phyloP scores from a whole-genome alignment of 805 yeast genomes.

The Sugiyamaella mastotermitis region DNA sequence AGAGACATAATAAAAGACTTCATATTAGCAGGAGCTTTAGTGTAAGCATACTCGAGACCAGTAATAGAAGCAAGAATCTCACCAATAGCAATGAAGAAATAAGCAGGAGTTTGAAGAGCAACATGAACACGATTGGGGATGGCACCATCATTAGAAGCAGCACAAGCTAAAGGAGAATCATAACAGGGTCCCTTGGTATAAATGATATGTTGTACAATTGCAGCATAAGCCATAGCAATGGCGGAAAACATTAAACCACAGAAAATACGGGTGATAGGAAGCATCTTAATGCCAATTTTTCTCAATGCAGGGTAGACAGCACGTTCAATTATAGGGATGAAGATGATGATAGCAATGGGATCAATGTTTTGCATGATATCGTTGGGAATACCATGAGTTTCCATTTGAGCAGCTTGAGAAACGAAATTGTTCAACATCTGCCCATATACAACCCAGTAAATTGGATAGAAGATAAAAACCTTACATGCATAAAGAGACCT shows the following conservation, averaged over 20 bases:
- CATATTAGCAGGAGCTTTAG: constrained; percentile 71
- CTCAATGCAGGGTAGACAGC: constrained; percentile 50
- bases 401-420: constrained; percentile 70
- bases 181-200: constrained; percentile 72
- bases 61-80: constrained; percentile 78
- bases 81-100: constrained; percentile 63
- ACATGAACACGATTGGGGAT: constrained; percentile 55
- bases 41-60: constrained; percentile 78
- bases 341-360: constrained; percentile 69
- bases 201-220: constrained; percentile 64
- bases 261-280: constrained; percentile 66
- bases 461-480: constrained; percentile 63
- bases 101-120: constrained; percentile 68
- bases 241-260: constrained; percentile 64
- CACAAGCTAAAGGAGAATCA: constrained; percentile 53
- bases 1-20: constrained; percentile 55
- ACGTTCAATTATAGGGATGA: constrained; percentile 66
- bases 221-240: constrained; percentile 66
- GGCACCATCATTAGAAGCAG: constrained; percentile 31
- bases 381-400: constrained; percentile 71
- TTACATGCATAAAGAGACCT: constrained; percentile 66
- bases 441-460: constrained; percentile 69
- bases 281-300: constrained; percentile 46
- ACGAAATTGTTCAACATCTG: constrained; percentile 71
- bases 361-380: constrained; percentile 73